A percentile compares a stretch with the other conserved stretches of the same genome.
Evolutionary conservation across 352 stramenopile species (phyloP).

Genomic region (Phytophthora cactorum): DNA sequence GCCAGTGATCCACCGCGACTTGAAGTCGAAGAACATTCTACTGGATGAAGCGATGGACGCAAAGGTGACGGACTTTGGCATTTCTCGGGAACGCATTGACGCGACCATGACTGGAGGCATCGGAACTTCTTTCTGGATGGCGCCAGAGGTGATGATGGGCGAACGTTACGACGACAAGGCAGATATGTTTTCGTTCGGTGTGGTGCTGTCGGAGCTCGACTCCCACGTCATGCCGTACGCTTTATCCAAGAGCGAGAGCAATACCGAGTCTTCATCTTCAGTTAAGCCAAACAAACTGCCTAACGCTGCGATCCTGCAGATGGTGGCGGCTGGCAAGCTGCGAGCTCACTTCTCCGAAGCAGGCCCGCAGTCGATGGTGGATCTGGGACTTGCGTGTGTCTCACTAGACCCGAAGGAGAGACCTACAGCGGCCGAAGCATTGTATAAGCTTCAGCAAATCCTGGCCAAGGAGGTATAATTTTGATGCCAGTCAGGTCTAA

Average conservation of each 20-base stretch:
- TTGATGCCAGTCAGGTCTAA: not conserved
- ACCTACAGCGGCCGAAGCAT: slow-evolving; percentile 43
- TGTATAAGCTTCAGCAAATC: slow-evolving; percentile 47
- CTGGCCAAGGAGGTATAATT: slow-evolving; percentile 31
- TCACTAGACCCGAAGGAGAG: slow-evolving; percentile 41
- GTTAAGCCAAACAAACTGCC: slow-evolving; percentile 27
- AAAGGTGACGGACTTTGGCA: slow-evolving; percentile 48
- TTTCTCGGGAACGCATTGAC: slow-evolving; percentile 43
- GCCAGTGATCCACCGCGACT: slow-evolving; percentile 49
- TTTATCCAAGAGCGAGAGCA: slow-evolving; percentile 27
- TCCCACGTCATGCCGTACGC: slow-evolving; percentile 39
- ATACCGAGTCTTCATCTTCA: slow-evolving; percentile 14
- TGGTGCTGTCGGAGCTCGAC: slow-evolving; percentile 50
- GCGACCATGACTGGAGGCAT: slow-evolving; percentile 46
- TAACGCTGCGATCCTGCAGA: slow-evolving; percentile 52
- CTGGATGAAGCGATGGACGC: slow-evolving; percentile 37
- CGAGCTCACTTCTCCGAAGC: slow-evolving; percentile 43
- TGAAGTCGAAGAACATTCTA: slow-evolving; percentile 52
- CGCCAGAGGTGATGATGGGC: slow-evolving; percentile 50
- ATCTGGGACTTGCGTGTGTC: slow-evolving; percentile 40
- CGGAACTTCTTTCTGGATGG: slow-evolving; percentile 56
- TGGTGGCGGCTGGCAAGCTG: slow-evolving; percentile 49
- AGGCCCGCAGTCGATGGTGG: slow-evolving; percentile 28
- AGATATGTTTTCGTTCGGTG: slow-evolving; percentile 58
- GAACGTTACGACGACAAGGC: slow-evolving; percentile 51